Evolutionary conservation across 495 filamentous ascomycete genomes (phyloP).

Genomic region (Tuber magnatum): DNA sequence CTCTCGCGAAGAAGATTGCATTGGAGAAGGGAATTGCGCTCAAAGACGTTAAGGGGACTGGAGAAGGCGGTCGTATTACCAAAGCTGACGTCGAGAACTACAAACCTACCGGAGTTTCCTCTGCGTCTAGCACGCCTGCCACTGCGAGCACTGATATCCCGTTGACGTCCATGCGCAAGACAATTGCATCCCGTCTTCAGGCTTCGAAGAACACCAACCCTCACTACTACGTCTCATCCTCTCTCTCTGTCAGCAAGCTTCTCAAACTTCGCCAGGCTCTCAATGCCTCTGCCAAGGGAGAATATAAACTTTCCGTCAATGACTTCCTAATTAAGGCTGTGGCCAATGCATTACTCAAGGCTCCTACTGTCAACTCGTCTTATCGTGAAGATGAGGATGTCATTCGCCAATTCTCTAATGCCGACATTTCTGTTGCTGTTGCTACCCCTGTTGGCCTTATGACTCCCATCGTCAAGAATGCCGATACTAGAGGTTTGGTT

Average conservation of each 20-base stretch:
- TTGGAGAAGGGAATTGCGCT: slow-evolving; percentile 77
- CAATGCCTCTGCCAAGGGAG: slow-evolving; percentile 77
- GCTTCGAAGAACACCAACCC: slow-evolving; percentile 88
- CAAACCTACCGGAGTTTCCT: slow-evolving; percentile 47
- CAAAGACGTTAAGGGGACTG: slow-evolving; percentile 76
- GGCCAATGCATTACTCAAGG: slow-evolving; percentile 78
- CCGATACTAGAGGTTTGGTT: slow-evolving; percentile 72
- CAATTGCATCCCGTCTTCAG: slow-evolving; percentile 83
- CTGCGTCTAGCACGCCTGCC: slow-evolving; percentile 46
- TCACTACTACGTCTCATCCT: slow-evolving; percentile 90
- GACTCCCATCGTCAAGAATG: slow-evolving; percentile 91
- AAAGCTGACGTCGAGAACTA: slow-evolving; percentile 88
- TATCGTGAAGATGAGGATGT: slow-evolving; percentile 77
- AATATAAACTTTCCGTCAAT: slow-evolving; percentile 98
- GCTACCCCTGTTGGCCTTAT: slow-evolving; percentile 90
- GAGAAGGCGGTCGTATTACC: slow-evolving; percentile 77
- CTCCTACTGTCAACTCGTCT: slow-evolving; percentile 89
- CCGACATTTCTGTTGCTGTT: slow-evolving; percentile 90
- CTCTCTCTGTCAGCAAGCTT: slow-evolving; percentile 85
- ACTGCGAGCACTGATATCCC: slow-evolving; percentile 77
- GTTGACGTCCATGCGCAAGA: slow-evolving; percentile 91
- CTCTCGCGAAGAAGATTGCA: slow-evolving; percentile 71
- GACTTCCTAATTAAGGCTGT: slow-evolving; percentile 99
- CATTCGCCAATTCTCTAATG: slow-evolving; percentile 84
- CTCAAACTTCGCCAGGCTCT: slow-evolving; percentile 91